Evolutionary conservation across 768 basidiomycete genomes (phyloP), one percentile per base, ranked within the genome.

Genomic region (Pleurotus citrinopileatus): DNA sequence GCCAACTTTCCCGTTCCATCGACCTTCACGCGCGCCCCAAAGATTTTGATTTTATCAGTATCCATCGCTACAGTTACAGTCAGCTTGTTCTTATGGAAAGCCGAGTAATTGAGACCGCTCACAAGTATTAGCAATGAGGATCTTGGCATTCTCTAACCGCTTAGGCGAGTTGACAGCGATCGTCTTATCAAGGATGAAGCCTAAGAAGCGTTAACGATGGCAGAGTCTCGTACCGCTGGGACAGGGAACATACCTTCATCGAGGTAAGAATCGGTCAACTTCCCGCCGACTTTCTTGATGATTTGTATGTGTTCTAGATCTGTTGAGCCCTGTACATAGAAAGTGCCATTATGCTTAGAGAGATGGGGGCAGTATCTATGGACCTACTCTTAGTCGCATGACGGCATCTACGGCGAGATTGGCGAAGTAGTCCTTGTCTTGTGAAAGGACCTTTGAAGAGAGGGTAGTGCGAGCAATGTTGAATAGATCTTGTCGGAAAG

Each of bases 271-370:
- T 98, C 96, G 0, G 94, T 96, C 62, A 99, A 79, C 75, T 98
- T 99, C 47, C 96, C 96, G 54, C 96, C 96, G n/a, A 91, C 92
- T 73, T 98, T 98, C 81, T 99, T 99, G 77, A 98, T 99, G 69
- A 98, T 88, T 71, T 99, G 96, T 60, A 99, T 98, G 69, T 98
- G 94, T 60, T 99, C 96, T 28, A 99, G 78, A 72, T 98, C 89
- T 47, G 91, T 94, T 32, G 94, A 97, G 32, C 97, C 97, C 89
- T 94, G 62, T 27, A 17, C 5, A 45, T 13, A 6, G 32, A n/a
- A 1, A n/a, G 32, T 61, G 44, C 58, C 32, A 20, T n/a, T 6
- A 13, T 32, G 15, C 38, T 15, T 46, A 27, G 7, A 9, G 38
- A n/a, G 38, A n/a, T 40, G 38, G 10, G 17, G 17, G 13, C 19